A percentile compares a stretch with the other conserved stretches of the same genome.
Evolutionary conservation across 73 alveolate genomes (phyloP).

Genomic region (Halteria grandinella): DNA sequence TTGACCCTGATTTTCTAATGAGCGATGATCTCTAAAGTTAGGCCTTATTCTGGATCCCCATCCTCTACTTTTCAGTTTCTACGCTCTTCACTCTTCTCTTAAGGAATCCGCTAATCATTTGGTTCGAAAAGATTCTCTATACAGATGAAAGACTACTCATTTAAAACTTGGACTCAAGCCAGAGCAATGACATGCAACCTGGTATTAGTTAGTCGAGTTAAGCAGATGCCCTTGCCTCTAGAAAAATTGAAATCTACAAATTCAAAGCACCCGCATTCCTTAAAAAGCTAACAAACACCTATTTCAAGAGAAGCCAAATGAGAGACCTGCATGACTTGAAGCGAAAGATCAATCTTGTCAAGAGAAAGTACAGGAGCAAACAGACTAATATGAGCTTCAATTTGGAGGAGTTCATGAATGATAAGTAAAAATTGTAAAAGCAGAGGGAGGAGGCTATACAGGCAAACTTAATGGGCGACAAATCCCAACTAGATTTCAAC

Average conservation of each 20-base stretch:
- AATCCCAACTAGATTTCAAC: no score
- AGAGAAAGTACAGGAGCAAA: conserved; percentile 21
- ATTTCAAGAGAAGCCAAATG: conserved; percentile 24
- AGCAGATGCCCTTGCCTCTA: no score
- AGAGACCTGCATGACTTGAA: conserved; percentile 17
- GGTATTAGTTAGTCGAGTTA: no score
- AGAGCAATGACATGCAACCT: no score
- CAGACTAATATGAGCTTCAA: conserved; percentile 34
- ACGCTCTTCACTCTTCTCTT: not conserved
- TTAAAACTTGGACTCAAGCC: not conserved
- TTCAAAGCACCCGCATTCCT: conserved; percentile 48
- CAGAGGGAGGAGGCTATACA: not conserved
- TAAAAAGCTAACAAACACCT: conserved; percentile 45
- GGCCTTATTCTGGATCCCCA: conserved; percentile 20
- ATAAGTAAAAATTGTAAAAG: conserved; percentile 14
- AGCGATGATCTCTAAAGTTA: no score
- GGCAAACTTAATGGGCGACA: not conserved
- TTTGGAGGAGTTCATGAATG: conserved; percentile 38
- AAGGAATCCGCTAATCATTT: not conserved
- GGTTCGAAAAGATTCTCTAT: conserved; percentile 43
- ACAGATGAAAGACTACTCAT: conserved; percentile 23
- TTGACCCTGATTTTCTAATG: no score
- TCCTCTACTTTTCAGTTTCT: not conserved
- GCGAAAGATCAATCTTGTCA: conserved; percentile 4
- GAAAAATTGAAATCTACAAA: conserved; percentile 25